Percentiles rank a stretch among this genome's conserved stretches.
Evolutionary conservation across 106 monocot species (phyloP).

Genomic region (Apostasia ramifera): DNA sequence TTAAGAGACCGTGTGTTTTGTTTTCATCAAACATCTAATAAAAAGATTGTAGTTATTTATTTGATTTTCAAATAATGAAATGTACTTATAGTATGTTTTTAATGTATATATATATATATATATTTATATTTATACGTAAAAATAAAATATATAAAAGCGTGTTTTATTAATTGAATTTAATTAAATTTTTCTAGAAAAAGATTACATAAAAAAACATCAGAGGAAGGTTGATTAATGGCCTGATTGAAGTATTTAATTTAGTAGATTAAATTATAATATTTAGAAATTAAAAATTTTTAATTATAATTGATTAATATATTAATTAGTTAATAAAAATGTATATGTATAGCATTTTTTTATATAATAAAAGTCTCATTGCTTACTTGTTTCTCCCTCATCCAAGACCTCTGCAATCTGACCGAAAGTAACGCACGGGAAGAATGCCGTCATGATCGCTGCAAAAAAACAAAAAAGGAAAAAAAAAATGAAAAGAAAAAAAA

Average conservation of each 20-base stretch:
- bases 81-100: not conserved
- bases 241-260: not conserved
- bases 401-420: slow-evolving; percentile 65
- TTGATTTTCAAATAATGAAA: not conserved
- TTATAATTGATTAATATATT: not conserved
- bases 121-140: not conserved
- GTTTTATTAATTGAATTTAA: no score
- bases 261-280: not conserved
- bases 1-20: no score
- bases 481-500: not conserved
- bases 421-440: slow-evolving; percentile 59
- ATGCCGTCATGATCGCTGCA: slow-evolving; percentile 44
- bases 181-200: not conserved
- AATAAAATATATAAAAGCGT: not conserved
- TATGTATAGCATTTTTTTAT: not conserved
- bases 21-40: no score
- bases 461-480: not conserved
- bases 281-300: not conserved
- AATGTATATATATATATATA: not conserved
- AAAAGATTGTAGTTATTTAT: not conserved
- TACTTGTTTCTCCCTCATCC: slow-evolving; percentile 45
- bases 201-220: not conserved
- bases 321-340: no score
- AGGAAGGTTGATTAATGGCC: not conserved
- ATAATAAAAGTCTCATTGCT: not conserved